Evolutionary conservation across 2,329 filamentous ascomycete genomes (phyloP), one percentile per base, ranked within the genome.

Genomic region (Paecilomyces variotii): DNA sequence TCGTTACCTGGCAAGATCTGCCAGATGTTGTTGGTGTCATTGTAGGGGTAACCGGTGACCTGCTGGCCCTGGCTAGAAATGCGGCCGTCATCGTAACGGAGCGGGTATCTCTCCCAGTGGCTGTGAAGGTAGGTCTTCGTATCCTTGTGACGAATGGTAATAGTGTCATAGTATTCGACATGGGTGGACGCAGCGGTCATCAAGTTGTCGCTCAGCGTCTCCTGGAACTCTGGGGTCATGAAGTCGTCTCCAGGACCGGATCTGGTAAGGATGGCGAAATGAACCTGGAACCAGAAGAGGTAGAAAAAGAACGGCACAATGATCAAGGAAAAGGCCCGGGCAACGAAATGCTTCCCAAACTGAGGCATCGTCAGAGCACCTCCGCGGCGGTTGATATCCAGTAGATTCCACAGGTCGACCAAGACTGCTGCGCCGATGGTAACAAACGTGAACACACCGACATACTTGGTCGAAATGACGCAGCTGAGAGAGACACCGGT

Each of bases 201-300:
- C 61, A 88, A 78, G 71, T 99, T 99, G 79, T 99, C 93, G 70
- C 89, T 91, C 63, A 99, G 80, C 1, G 94, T 97, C 78, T 96
- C 92, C 78, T 99, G 94, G 80, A 99, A 99, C 70, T 94, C 91
- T 1, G 94, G 94, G 3, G 89, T 91, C 94, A 99, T 99, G 78
- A 99, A 99, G 70, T 97, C 93, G 71, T 99, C 94, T 57, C 94
- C 94, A 52, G 94, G 93, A 35, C 94, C 94, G 56, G 94, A 97
- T 60, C 87, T 84, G 64, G 79, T 88, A 62, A 99, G 82, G 67
- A 99, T 90, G 52, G 90, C 83, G 74, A 99, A 99, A 78, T 99
- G 94, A 30, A 99, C 92, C 82, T 99, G 94, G 87, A 99, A 99
- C 94, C 94, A 99, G 82, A 99, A 97, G 53, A 99, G 84, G 76